Percentiles rank a stretch among this genome's conserved stretches.
These are phyloP conservation scores for Meyerozyma guilliermondii DNA, from an alignment of 1,139 yeast genomes.

Conservation along the genomic window DNA sequence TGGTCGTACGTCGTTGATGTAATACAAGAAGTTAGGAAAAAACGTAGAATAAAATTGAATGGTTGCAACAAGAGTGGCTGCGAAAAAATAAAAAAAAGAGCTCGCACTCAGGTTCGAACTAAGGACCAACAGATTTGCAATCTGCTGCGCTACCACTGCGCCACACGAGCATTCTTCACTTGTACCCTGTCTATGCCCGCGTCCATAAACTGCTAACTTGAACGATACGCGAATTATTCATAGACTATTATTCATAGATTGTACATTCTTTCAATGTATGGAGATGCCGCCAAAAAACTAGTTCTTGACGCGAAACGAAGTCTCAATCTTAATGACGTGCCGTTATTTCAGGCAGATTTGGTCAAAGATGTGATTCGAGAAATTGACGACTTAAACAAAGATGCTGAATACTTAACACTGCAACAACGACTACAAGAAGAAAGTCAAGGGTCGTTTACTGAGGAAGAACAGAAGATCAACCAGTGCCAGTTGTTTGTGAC, in stretches of 20 bases:
- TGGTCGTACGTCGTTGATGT: conserved; percentile 74
- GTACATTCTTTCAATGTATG: conserved; percentile 59
- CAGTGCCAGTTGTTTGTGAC: conserved; percentile 78
- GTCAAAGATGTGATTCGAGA: conserved; percentile 62
- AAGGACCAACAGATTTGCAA: conserved; percentile 89
- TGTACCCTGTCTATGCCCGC: not conserved
- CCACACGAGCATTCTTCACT: conserved; percentile 52
- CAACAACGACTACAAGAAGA: conserved; percentile 17
- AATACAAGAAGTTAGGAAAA: conserved; percentile 1
- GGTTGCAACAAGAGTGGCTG: not conserved
- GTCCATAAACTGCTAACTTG: not conserved
- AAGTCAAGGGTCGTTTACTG: conserved; percentile 18
- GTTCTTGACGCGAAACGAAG: conserved; percentile 82
- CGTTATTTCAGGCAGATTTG: conserved; percentile 72
- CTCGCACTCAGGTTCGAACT: conserved; percentile 83
- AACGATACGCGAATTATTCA: not conserved
- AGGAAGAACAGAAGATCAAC: conserved; percentile 40
- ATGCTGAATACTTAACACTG: conserved; percentile 35
- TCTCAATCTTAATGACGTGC: conserved; percentile 58
- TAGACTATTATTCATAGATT: too few relatives aligned
- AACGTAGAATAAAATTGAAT: not conserved
- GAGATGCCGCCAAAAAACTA: conserved; percentile 79
- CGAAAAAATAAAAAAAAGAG: conserved; percentile 29
- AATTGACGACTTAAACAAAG: conserved; percentile 52
- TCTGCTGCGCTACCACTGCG: conserved; percentile 94